Base-by-base conservation (phyloP, 352 stramenopile genomes). In the Pelagophyceae sp. region DNA sequence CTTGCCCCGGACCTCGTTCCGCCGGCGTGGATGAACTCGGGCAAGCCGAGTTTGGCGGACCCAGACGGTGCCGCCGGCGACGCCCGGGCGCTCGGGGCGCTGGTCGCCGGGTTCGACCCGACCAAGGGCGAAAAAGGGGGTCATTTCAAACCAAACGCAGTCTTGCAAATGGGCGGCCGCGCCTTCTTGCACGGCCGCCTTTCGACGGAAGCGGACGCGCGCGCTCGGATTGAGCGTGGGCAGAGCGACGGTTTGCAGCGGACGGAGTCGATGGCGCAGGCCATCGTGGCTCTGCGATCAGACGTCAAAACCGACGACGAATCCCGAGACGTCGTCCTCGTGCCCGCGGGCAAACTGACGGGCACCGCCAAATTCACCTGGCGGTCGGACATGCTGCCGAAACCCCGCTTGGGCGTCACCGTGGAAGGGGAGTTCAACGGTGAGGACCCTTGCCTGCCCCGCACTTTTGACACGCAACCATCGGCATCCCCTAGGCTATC, bases 341-440 rank as follows among this genome's bases (percentile, higher is more conserved):
- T 74, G 11, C 35, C 33, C 33, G 25, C 20, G 38, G 67, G 67
- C 33, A 23, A 11, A 2, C 0, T 37, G 33, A 58, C 0, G 67
- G 67, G 35, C 6, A 33, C 3, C 1, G 67, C 27, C 11, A 35
- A 15, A 11, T 74, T 74, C 35, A 31, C 35, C 20, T 74, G 61
- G 67, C 67, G 67, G 67, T 20, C 35, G 15, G 67, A 74, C 20
- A 58, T 74, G 38, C 2, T 40, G 35, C 67, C 67, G 67, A 11
- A n/a, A 37, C 67, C 67, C 15, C 33, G 29, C 35, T n/a, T 3
- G 2, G 23, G 31, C 25, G 67, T 74, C 5, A 11, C 27, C 27
- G n/a, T 74, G 15, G 67, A 74, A n/a, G 67, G 15, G 11, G 67
- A 74, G 38, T 74, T 74, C 38, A 58, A 31, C 17, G 67, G 67